Evolutionary conservation across 345 rosid genomes (phyloP), one percentile per base, ranked within the genome.

Genomic region (Hirschfeldia incana): DNA sequence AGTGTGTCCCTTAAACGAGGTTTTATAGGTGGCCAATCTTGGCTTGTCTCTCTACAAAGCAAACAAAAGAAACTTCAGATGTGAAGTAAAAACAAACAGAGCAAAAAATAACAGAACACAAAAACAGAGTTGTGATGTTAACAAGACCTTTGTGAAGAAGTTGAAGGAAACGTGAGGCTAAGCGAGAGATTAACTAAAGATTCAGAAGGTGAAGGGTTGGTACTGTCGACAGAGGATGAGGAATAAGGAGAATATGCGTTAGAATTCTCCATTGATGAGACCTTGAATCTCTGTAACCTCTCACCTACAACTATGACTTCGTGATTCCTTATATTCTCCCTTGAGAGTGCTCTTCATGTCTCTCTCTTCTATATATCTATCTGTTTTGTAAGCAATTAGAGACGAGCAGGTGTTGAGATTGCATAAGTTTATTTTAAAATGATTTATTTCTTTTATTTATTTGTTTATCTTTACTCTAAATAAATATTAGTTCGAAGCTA

Each of bases 21-120:
- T 53, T 76, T 81, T 55, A 81, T 66, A 11, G 80, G 80, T 27
- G 84, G 84, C 84, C 84, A 76, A 53, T 81, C 66, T 67, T 66
- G 72, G 46, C 76, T 75, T 69, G 68, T 13, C 17, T 32, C 76
- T 69, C 83, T 80, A 33, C 67, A 73, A 30, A 69, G 49, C 4
- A 62, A 32, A 10, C 1, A 39, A 6, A 9, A 29, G 28, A 62
- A 37, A 1, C n/a, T 65, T 58, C 11, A 60, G 37, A 67, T 34
- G 55, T 27, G 28, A 46, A 36, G 10, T 3, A 4, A 11, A 64
- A 6, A 21, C 21, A 42, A n/a, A 72, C 69, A 63, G 51, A 75
- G 28, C 16, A 4, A 27, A 33, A 69, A 29, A 21, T 21, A 21
- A 63, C 30, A 69, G 49, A 55, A 15, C 66, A 61, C 4, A 57